Conservation (phyloP, 1,139 yeast species). For the Kodamaea suecica region DNA sequence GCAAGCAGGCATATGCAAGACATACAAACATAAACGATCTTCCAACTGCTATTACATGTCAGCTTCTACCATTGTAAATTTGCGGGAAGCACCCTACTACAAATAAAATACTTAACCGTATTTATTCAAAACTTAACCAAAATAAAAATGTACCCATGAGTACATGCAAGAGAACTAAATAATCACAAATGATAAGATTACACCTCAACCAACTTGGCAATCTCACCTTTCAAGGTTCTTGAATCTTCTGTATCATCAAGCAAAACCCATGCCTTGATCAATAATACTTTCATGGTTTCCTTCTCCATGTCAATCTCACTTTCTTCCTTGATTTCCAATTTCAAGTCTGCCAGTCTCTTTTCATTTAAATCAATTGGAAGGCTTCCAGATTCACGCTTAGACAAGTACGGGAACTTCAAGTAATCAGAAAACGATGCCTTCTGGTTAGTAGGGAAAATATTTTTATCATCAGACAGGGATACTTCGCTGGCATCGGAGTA, state of each 20-base stretch:
- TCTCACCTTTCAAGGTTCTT: conserved; percentile 14
- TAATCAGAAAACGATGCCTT: conserved; percentile 21
- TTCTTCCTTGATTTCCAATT: neutral
- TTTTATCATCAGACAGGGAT: conserved; percentile 4
- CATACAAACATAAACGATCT: no score
- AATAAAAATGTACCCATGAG: no score
- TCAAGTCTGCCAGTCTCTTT: conserved; percentile 7
- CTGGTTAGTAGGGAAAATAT: conserved; percentile 11
- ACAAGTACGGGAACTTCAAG: conserved; percentile 24
- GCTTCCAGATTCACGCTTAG: conserved; percentile 8
- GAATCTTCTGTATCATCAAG: conserved; percentile 18
- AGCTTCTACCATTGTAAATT: no score
- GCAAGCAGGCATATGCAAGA: no score
- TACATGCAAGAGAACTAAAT: neutral
- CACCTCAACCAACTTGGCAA: conserved; percentile 12
- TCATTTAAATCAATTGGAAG: conserved; percentile 7
- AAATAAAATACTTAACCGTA: no score
- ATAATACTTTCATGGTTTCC: conserved; percentile 23
- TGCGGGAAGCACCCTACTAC: no score
- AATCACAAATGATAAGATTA: no score
- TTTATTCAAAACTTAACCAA: no score
- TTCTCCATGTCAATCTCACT: conserved; percentile 20
- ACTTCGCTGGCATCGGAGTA: conserved; percentile 28
- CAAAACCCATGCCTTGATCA: conserved; percentile 24
- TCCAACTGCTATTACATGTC: no score